A percentile compares a stretch with the other conserved stretches of the same genome.
Conservation (phyloP, 2,329 filamentous ascomycete species). For the Aspergillus floridensis region DNA sequence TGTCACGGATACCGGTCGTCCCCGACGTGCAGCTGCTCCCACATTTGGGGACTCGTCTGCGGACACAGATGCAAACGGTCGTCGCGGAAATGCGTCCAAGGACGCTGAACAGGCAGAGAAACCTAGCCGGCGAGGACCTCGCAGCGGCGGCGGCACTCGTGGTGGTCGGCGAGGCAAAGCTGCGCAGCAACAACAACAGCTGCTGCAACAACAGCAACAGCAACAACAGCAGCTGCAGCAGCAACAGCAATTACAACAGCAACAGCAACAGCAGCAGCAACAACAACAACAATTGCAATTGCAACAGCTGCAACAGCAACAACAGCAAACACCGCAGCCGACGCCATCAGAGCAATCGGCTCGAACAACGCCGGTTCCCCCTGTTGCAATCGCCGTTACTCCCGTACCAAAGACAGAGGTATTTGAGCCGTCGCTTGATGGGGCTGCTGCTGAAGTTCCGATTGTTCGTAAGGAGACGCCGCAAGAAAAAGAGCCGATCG, state of each 20-base stretch:
- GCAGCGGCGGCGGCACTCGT: conserved; percentile 32
- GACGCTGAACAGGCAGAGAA: conserved; percentile 39
- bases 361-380: conserved; percentile 1
- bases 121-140: conserved; percentile 34
- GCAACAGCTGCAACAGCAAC: conserved; percentile 11
- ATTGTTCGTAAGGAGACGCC: conserved; percentile 27
- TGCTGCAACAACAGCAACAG: conserved; percentile 17
- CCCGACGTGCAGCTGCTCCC: conserved; percentile 49
- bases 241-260: conserved; percentile 19
- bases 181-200: conserved; percentile 28
- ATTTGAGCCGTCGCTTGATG: conserved; percentile 19
- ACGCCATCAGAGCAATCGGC: conserved; percentile 12
- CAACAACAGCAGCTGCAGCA: conserved; percentile 16
- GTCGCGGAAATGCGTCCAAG: conserved; percentile 33
- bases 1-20: conserved; percentile 51
- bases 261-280: conserved; percentile 18
- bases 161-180: conserved; percentile 36
- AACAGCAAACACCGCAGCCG: conserved; percentile 18
- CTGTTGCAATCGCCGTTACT: conserved; percentile 19
- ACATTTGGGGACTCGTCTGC: conserved; percentile 45
- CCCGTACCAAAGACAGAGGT: conserved; percentile 28
- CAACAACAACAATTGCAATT: conserved; percentile 13
- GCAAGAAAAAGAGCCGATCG: conserved; percentile 24
- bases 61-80: conserved; percentile 33
- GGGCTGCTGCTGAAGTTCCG: conserved; percentile 16